Evolutionary conservation across 305 asterid species (phyloP).

Genomic region (Fraxinus paxiana): DNA sequence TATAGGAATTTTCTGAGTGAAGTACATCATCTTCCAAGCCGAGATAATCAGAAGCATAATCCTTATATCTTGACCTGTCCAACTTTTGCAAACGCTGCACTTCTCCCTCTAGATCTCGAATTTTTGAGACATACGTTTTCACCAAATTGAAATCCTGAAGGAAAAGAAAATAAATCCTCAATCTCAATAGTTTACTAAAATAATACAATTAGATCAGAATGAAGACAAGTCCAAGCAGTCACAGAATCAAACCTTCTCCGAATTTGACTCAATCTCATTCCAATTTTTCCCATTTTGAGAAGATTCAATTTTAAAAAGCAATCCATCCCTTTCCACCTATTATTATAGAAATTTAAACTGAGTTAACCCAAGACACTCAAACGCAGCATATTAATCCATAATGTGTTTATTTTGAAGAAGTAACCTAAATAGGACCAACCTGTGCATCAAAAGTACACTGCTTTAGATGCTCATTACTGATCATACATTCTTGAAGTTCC

Average conservation of each 20-base stretch:
- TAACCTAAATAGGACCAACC: slow-evolving; percentile 40
- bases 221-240: slow-evolving; percentile 3
- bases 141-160: slow-evolving; percentile 65
- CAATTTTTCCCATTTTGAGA: slow-evolving; percentile 59
- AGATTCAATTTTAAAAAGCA: slow-evolving; percentile 65
- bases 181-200: neutral
- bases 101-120: slow-evolving; percentile 80
- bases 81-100: slow-evolving; percentile 41
- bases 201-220: neutral
- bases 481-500: slow-evolving; percentile 62
- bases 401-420: neutral
- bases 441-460: slow-evolving; percentile 84
- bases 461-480: slow-evolving; percentile 53
- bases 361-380: neutral
- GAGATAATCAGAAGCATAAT: slow-evolving; percentile 36
- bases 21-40: slow-evolving; percentile 51
- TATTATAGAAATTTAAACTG: slow-evolving; percentile 12
- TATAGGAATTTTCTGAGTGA: slow-evolving; percentile 39
- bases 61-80: slow-evolving; percentile 37
- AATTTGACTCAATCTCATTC: slow-evolving; percentile 44
- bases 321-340: slow-evolving; percentile 84
- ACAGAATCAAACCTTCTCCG: slow-evolving; percentile 52
- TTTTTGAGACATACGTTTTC: slow-evolving; percentile 61
- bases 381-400: neutral
- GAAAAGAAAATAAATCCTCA: neutral